A percentile compares a stretch with the other conserved stretches of the same genome.
phyloP scores from a whole-genome alignment of 2,329 filamentous ascomycete species.

The Alternaria angustiovoidea region DNA sequence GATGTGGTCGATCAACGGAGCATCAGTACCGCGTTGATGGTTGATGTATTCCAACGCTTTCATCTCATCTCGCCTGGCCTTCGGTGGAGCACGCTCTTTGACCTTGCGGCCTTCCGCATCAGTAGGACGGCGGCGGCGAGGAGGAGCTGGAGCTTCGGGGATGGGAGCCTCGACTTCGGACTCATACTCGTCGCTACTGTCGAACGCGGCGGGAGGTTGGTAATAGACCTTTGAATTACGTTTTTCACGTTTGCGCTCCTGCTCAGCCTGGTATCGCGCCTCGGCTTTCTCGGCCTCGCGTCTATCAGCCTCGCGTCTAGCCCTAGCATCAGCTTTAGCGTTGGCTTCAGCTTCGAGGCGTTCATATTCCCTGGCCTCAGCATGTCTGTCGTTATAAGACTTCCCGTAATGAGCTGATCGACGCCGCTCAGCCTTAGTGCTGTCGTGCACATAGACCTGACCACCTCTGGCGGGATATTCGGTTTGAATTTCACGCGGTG shows the following conservation, averaged over 20 bases:
- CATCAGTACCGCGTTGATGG: conserved; percentile 36
- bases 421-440: conserved; percentile 32
- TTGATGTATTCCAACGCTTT: conserved; percentile 44
- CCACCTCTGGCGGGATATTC: conserved; percentile 35
- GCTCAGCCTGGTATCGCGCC: conserved; percentile 13
- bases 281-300: neutral
- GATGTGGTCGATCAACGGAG: conserved; percentile 37
- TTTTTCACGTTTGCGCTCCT: conserved; percentile 23
- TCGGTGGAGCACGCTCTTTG: conserved; percentile 26
- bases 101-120: conserved; percentile 29
- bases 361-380: neutral
- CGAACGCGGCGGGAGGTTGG: conserved; percentile 19
- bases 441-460: conserved; percentile 38
- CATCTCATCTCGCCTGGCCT: conserved; percentile 22
- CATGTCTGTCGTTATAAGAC: conserved; percentile 13
- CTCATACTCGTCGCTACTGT: conserved; percentile 23
- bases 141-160: conserved; percentile 13
- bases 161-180: conserved; percentile 3
- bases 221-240: conserved; percentile 25
- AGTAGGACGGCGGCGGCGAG: conserved; percentile 35
- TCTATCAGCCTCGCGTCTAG: neutral
- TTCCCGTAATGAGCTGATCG: conserved; percentile 42
- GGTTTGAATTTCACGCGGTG: conserved; percentile 44
- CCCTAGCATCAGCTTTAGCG: conserved; percentile 5
- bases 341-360: neutral